Evolutionary conservation across 163 green algal genomes (phyloP).

Genomic region (Scenedesmus sp.): DNA sequence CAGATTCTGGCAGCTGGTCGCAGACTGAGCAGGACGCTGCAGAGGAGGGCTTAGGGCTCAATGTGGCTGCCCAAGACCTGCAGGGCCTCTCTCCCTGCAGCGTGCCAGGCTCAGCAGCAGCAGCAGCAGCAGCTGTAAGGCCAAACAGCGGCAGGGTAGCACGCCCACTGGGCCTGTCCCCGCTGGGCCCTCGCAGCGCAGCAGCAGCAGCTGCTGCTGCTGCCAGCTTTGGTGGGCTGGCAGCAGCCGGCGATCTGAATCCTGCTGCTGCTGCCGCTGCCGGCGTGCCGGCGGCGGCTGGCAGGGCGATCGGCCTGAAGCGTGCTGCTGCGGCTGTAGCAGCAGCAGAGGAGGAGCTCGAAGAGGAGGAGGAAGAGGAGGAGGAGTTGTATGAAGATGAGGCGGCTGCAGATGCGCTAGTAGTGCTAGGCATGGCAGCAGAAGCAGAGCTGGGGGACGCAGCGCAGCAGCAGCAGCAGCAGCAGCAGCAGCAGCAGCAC

Average conservation of each 20-base stretch:
- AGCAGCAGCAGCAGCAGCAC: too few relatives aligned
- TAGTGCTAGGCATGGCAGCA: conserved; percentile 29
- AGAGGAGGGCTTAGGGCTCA: conserved; percentile 1
- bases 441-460: conserved; percentile 21
- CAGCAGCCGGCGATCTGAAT: not conserved
- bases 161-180: not conserved
- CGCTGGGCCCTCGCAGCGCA: not conserved
- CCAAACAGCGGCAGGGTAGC: not conserved
- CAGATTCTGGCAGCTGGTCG: conserved; percentile 49
- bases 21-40: conserved; percentile 49
- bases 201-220: not conserved
- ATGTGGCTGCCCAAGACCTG: not conserved
- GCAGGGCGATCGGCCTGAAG: not conserved
- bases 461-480: not conserved
- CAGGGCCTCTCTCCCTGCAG: not conserved
- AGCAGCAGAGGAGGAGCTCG: conserved; percentile 3
- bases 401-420: conserved; percentile 34
- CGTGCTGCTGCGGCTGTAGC: conserved; percentile 10
- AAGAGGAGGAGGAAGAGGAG: conserved; percentile 42
- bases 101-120: not conserved
- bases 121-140: not conserved
- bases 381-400: conserved; percentile 30
- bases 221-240: not conserved
- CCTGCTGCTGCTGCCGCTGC: not conserved
- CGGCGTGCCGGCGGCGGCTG: not conserved